phyloP scores from a whole-genome alignment of 1,284 basidiomycete species.

The Vanrija sp. region DNA sequence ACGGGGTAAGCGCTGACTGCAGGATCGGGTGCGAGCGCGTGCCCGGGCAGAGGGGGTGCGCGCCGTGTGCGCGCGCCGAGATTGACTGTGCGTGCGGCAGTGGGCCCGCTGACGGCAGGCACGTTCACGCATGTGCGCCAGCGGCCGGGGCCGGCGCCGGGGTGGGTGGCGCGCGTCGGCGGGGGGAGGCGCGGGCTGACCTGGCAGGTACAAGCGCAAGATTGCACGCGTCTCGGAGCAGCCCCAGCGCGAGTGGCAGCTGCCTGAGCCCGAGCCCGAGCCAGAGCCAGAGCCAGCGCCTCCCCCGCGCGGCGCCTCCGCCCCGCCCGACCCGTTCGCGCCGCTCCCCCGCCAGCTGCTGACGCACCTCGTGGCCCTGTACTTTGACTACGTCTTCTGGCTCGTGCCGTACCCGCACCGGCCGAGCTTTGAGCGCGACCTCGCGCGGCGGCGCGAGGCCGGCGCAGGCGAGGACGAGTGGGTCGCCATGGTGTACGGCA shows the following conservation, averaged over 20 bases:
- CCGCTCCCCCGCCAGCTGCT: slow-evolving; percentile 3
- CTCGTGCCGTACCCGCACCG: slow-evolving; percentile 57
- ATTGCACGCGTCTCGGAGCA: no score
- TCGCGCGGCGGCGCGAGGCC: slow-evolving; percentile 68
- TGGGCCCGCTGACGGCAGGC: neutral
- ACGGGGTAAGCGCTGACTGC: neutral
- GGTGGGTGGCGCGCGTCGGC: neutral
- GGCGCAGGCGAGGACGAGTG: slow-evolving; percentile 60
- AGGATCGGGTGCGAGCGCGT: slow-evolving; percentile 1
- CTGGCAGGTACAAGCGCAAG: no score
- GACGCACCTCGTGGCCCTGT: slow-evolving; percentile 62
- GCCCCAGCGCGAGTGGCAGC: neutral
- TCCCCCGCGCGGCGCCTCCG: neutral
- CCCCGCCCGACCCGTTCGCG: no score
- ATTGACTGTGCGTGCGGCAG: neutral
- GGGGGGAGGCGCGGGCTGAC: no score
- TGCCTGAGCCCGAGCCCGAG: no score
- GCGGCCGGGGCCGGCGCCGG: neutral
- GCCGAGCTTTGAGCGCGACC: slow-evolving; percentile 75
- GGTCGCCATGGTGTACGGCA: slow-evolving; percentile 78
- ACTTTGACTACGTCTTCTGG: slow-evolving; percentile 81
- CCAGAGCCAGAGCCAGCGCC: neutral
- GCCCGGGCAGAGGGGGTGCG: neutral
- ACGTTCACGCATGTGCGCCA: slow-evolving; percentile 2
- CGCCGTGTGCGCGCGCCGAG: neutral